These are phyloP conservation scores for Tilletia horrida DNA, from an alignment of 1,284 basidiomycete genomes.

Conservation along the genomic window DNA sequence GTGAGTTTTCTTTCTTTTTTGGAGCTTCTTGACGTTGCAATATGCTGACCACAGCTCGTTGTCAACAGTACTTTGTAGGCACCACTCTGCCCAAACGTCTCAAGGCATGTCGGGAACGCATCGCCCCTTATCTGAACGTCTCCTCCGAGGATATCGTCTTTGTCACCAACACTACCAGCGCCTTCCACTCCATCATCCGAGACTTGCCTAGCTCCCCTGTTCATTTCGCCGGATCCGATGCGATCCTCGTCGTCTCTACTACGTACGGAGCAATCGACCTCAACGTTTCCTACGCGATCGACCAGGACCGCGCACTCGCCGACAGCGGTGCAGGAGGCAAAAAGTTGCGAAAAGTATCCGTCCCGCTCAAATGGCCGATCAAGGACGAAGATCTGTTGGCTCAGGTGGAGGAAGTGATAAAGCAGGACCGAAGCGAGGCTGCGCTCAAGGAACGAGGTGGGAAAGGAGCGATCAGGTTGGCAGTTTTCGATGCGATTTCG, in stretches of 20 bases:
- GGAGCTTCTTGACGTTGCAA: not conserved
- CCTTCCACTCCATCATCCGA: slow-evolving; percentile 48
- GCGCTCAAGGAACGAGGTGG: not conserved
- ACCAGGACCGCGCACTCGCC: slow-evolving; percentile 26
- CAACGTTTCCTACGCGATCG: slow-evolving; percentile 35
- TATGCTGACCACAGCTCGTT: not conserved
- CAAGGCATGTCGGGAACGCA: slow-evolving; percentile 1
- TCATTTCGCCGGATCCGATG: slow-evolving; percentile 44
- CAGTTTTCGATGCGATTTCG: slow-evolving; percentile 71
- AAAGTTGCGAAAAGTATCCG: slow-evolving; percentile 37
- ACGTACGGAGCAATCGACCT: slow-evolving; percentile 49
- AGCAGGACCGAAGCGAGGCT: slow-evolving; percentile 6
- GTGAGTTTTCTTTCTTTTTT: not conserved
- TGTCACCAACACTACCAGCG: slow-evolving; percentile 50
- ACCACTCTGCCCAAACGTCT: not conserved
- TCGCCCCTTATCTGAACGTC: slow-evolving; percentile 12
- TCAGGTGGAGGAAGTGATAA: slow-evolving; percentile 29
- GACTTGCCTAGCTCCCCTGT: slow-evolving; percentile 28
- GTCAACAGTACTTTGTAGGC: slow-evolving; percentile 10
- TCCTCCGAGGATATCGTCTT: slow-evolving; percentile 44
- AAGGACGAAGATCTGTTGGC: slow-evolving; percentile 48
- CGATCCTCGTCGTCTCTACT: slow-evolving; percentile 39
- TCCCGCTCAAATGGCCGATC: slow-evolving; percentile 44
- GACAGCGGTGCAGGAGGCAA: slow-evolving; percentile 32
- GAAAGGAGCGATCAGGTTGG: slow-evolving; percentile 68